These are phyloP conservation scores for Tylopilus rubrobrunneus DNA, from an alignment of 768 basidiomycete genomes.

Conservation along the genomic window DNA sequence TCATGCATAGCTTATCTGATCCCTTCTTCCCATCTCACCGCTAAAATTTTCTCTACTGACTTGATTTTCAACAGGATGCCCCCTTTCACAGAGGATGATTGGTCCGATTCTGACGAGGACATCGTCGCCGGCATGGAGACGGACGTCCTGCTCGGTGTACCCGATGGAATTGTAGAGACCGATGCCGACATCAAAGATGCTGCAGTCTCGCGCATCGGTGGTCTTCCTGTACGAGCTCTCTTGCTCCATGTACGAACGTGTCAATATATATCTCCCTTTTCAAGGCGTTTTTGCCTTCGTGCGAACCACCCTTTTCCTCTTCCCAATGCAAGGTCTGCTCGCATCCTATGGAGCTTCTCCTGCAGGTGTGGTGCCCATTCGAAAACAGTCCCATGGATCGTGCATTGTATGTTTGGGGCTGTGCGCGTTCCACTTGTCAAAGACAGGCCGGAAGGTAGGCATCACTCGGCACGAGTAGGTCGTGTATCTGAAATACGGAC, in stretches of 20 bases:
- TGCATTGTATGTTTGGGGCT: constrained; percentile 83
- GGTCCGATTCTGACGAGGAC: constrained; percentile 82
- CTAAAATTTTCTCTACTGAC: constrained; percentile 3
- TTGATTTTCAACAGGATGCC: constrained; percentile 35
- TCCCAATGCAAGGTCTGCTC: constrained; percentile 71
- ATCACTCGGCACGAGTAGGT: not conserved
- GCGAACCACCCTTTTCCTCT: constrained; percentile 57
- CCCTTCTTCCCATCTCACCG: constrained; percentile 12
- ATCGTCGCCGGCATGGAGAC: constrained; percentile 56
- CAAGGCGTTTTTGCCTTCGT: constrained; percentile 71
- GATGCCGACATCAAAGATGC: constrained; percentile 64
- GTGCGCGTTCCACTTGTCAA: constrained; percentile 67
- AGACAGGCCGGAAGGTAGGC: constrained; percentile 73
- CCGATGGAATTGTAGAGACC: constrained; percentile 65
- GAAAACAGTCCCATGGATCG: constrained; percentile 83
- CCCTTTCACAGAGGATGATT: constrained; percentile 49
- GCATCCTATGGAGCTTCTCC: constrained; percentile 72
- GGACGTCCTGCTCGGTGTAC: constrained; percentile 72
- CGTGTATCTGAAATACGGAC: constrained; percentile 12
- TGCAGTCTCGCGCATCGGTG: constrained; percentile 86
- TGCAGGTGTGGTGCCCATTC: constrained; percentile 89
- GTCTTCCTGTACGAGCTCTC: constrained; percentile 75
- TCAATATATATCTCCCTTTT: constrained; percentile 34
- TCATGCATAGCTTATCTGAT: constrained; percentile 83
- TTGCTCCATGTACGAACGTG: constrained; percentile 44